Conservation (phyloP, 2,329 filamentous ascomycete species). For the Zymoseptoria tritici region DNA sequence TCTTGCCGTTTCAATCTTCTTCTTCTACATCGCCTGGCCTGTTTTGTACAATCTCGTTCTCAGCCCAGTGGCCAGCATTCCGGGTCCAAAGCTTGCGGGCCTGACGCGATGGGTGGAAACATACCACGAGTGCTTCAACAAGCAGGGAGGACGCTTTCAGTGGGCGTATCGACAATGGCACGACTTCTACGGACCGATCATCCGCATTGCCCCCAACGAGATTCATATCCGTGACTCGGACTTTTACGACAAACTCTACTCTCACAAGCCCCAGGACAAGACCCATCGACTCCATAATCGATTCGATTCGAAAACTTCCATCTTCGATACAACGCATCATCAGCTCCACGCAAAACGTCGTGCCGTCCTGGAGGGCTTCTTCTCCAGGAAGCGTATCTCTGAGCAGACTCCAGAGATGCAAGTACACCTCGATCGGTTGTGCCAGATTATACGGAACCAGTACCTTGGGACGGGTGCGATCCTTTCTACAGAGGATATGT, state of each 20-base stretch:
- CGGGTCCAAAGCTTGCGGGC: constrained; percentile 31
- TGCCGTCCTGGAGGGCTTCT: not conserved
- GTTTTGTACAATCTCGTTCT: constrained; percentile 24
- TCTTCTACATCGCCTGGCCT: not conserved
- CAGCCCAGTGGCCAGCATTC: constrained; percentile 30
- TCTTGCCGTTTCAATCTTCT: no score
- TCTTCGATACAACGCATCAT: not conserved
- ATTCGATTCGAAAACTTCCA: not conserved
- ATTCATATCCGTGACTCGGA: constrained; percentile 31
- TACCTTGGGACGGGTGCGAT: not conserved
- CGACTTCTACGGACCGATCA: constrained; percentile 24
- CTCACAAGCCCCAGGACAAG: not conserved
- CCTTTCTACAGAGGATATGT: not conserved
- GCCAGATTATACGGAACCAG: not conserved
- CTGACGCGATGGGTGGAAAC: constrained; percentile 31
- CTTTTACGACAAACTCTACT: constrained; percentile 31
- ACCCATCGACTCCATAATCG: not conserved
- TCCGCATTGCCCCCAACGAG: constrained; percentile 33
- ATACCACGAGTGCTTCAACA: constrained; percentile 27
- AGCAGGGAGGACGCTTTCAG: constrained; percentile 7
- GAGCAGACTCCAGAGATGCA: not conserved
- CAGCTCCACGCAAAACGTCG: not conserved
- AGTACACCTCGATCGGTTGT: no score
- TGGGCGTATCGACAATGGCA: constrained; percentile 4
- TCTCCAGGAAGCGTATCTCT: not conserved